phyloP scores from a whole-genome alignment of 495 filamentous ascomycete genomes.

The Staphylotrichum longicolle region DNA sequence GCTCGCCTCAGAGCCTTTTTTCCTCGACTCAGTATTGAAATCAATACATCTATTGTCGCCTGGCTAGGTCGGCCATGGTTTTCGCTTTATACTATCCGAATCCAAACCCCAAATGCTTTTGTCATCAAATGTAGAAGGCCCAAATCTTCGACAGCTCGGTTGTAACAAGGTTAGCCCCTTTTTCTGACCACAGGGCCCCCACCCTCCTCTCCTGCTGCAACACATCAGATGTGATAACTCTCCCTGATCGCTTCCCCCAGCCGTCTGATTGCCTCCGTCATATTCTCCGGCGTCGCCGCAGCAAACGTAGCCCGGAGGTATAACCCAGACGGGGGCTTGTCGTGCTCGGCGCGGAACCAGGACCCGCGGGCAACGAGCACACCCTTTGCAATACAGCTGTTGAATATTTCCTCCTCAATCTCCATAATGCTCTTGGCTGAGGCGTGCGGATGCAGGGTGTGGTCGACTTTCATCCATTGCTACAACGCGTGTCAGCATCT shows the following conservation, averaged over 20 bases:
- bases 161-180: no score
- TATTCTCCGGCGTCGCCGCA: constrained; percentile 69
- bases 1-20: no score
- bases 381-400: constrained; percentile 63
- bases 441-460: constrained; percentile 65
- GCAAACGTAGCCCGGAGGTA: constrained; percentile 92
- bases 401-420: constrained; percentile 85
- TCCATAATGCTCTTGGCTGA: constrained; percentile 57
- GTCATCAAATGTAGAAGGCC: no score
- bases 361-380: constrained; percentile 78
- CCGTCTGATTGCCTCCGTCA: constrained; percentile 73
- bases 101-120: no score
- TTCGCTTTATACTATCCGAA: no score
- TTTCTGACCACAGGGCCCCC: no score
- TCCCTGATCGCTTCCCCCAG: constrained; percentile 68
- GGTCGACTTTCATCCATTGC: constrained; percentile 84
- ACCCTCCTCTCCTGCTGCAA: no score
- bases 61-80: no score
- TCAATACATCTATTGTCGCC: no score
- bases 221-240: constrained; percentile 53
- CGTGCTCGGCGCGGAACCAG: constrained; percentile 75
- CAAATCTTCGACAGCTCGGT: no score
- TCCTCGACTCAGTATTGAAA: no score
- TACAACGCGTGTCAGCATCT: constrained; percentile 29
- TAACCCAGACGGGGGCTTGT: constrained; percentile 47